These are phyloP conservation scores for Ogataea degrootiae DNA, from an alignment of 805 yeast species.

Conservation along the genomic window DNA sequence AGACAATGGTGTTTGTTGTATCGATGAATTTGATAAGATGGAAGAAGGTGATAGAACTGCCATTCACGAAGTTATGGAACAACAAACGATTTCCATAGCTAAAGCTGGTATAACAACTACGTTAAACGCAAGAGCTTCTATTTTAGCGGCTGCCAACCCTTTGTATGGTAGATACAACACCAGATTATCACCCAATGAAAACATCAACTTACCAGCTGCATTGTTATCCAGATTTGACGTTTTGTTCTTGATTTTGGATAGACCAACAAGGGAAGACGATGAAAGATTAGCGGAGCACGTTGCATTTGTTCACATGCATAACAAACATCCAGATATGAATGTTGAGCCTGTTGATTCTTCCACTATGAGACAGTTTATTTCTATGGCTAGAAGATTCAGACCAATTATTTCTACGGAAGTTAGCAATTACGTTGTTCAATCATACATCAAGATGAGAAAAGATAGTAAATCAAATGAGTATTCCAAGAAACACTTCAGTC, in stretches of 20 bases:
- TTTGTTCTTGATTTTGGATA: slow-evolving; percentile 79
- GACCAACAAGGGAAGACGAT: slow-evolving; percentile 75
- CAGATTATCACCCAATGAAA: slow-evolving; percentile 83
- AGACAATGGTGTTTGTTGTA: slow-evolving; percentile 97
- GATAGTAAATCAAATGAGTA: slow-evolving; percentile 79
- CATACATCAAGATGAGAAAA: slow-evolving; percentile 89
- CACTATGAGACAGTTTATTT: slow-evolving; percentile 81
- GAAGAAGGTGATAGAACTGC: slow-evolving; percentile 96
- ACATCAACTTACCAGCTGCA: slow-evolving; percentile 95
- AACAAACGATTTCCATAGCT: slow-evolving; percentile 94
- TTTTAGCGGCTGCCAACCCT: slow-evolving; percentile 98
- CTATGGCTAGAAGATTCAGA: slow-evolving; percentile 76
- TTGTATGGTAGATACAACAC: slow-evolving; percentile 93
- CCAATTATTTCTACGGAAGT: slow-evolving; percentile 83
- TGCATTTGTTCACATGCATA: slow-evolving; percentile 92
- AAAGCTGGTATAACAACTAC: slow-evolving; percentile 98
- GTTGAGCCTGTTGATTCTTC: slow-evolving; percentile 73
- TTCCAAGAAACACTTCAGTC: slow-evolving; percentile 75
- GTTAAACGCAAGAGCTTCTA: slow-evolving; percentile 90
- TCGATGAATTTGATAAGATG: slow-evolving; percentile 99
- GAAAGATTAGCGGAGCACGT: slow-evolving; percentile 89
- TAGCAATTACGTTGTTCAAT: slow-evolving; percentile 78
- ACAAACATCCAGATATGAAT: slow-evolving; percentile 73
- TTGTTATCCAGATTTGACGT: slow-evolving; percentile 91
- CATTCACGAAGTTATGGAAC: slow-evolving; percentile 99